A percentile compares a stretch with the other conserved stretches of the same genome.
These are phyloP conservation scores for Azolla pinnata DNA, from an alignment of 75 land plant genomes.

Conservation along the genomic window DNA sequence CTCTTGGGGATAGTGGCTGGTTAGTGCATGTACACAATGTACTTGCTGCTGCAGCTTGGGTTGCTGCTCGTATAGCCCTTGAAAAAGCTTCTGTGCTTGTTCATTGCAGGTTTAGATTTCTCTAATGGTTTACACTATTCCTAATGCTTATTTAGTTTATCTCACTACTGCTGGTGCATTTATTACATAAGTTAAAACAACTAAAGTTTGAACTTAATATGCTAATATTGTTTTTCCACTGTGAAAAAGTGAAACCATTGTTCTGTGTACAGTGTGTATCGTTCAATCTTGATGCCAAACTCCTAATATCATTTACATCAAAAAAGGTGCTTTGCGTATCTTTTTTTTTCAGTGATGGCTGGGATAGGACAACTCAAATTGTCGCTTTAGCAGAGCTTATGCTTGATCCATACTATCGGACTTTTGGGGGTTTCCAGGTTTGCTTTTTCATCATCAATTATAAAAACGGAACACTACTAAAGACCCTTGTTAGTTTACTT, in stretches of 20 bases:
- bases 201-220: background rate
- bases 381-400: conserved; percentile 71
- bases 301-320: no score
- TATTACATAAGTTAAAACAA: background rate
- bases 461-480: no score
- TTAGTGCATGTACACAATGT: conserved; percentile 78
- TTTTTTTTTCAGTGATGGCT: conserved; percentile 76
- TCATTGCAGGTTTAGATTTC: conserved; percentile 73
- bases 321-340: background rate
- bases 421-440: conserved; percentile 95
- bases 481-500: no score
- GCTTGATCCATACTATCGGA: conserved; percentile 95
- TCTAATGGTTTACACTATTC: background rate
- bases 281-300: no score
- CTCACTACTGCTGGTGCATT: background rate
- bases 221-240: no score
- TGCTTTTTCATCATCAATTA: no score
- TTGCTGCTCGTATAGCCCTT: conserved; percentile 76
- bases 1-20: conserved; percentile 96
- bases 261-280: no score
- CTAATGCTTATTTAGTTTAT: background rate
- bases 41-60: conserved; percentile 92
- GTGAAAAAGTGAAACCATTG: no score
- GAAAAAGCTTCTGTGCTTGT: conserved; percentile 93
- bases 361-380: conserved; percentile 97